Percentiles rank a stretch among this genome's conserved stretches.
Conservation (phyloP, 306 rosid species). For the Heteromeles arbutifolia region DNA sequence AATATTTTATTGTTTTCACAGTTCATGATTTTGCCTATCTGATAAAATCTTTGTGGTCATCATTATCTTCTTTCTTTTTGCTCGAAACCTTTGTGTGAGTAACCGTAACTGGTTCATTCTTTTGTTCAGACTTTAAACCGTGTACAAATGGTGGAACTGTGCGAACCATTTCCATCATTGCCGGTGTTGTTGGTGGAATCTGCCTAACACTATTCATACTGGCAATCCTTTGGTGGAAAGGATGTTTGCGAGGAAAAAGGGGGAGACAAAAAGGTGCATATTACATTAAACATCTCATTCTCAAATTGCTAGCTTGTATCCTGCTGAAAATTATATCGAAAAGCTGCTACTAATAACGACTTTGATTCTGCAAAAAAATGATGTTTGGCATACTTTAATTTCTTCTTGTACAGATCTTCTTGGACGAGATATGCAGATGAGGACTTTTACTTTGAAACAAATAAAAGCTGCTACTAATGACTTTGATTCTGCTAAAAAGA, state of each 20-base stretch:
- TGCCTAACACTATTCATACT: slow-evolving; percentile 16
- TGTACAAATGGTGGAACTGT: slow-evolving; percentile 26
- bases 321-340: neutral
- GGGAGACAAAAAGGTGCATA: slow-evolving; percentile 17
- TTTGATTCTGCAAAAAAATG: too few species aligned
- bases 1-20: too few species aligned
- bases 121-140: slow-evolving; percentile 25
- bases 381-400: neutral
- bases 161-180: slow-evolving; percentile 2
- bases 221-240: slow-evolving; percentile 42
- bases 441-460: slow-evolving; percentile 44
- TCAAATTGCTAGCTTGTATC: neutral
- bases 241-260: slow-evolving; percentile 14
- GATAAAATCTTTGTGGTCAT: too few species aligned
- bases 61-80: neutral
- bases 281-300: neutral
- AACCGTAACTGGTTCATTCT: neutral
- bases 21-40: too few species aligned
- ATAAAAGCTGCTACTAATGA: slow-evolving; percentile 38
- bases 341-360: too few species aligned
- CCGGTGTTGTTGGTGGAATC: slow-evolving; percentile 21
- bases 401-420: slow-evolving; percentile 14
- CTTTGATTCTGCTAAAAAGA: slow-evolving; percentile 39
- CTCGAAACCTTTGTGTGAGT: neutral
- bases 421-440: slow-evolving; percentile 30